Evolutionary conservation across 352 stramenopile species (phyloP).

Genomic region (Pythium myriotylum): DNA sequence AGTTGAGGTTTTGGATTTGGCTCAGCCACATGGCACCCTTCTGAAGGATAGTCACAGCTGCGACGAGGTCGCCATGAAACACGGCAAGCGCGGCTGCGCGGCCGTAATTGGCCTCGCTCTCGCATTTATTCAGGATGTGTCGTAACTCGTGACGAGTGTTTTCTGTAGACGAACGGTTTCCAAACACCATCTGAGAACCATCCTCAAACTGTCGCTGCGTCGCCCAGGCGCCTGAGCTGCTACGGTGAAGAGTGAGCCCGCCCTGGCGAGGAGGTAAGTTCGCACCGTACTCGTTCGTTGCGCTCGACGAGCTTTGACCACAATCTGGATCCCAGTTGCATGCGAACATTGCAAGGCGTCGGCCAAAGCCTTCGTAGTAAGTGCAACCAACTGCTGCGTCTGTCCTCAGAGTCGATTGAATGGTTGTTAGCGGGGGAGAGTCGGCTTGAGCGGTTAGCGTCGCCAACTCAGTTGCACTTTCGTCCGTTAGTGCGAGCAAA

Average conservation of each 20-base stretch:
- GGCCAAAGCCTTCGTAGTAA: slow-evolving; percentile 74
- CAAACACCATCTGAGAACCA: slow-evolving; percentile 29
- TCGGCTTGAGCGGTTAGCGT: background rate
- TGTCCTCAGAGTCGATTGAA: slow-evolving; percentile 56
- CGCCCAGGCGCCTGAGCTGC: slow-evolving; percentile 67
- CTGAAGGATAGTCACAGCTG: slow-evolving; percentile 71
- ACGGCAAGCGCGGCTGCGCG: slow-evolving; percentile 75
- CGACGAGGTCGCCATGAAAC: slow-evolving; percentile 81
- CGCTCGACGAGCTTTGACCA: slow-evolving; percentile 32
- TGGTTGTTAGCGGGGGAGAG: slow-evolving; percentile 11
- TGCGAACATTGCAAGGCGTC: slow-evolving; percentile 66
- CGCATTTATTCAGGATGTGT: slow-evolving; percentile 61
- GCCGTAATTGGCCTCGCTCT: slow-evolving; percentile 65
- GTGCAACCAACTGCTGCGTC: slow-evolving; percentile 71
- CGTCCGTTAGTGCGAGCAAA: slow-evolving; percentile 39
- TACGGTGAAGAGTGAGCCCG: slow-evolving; percentile 47
- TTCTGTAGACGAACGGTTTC: slow-evolving; percentile 55
- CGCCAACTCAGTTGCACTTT: slow-evolving; percentile 22
- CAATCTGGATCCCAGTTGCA: slow-evolving; percentile 87
- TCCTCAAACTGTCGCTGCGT: slow-evolving; percentile 68
- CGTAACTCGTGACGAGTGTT: slow-evolving; percentile 56
- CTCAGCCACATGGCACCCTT: slow-evolving; percentile 66
- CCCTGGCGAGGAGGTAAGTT: slow-evolving; percentile 19
- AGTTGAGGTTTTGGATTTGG: slow-evolving; percentile 53
- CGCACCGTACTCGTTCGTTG: background rate